These are phyloP conservation scores for Clitopilus hobsonii DNA, from an alignment of 768 basidiomycete species.

Conservation along the genomic window DNA sequence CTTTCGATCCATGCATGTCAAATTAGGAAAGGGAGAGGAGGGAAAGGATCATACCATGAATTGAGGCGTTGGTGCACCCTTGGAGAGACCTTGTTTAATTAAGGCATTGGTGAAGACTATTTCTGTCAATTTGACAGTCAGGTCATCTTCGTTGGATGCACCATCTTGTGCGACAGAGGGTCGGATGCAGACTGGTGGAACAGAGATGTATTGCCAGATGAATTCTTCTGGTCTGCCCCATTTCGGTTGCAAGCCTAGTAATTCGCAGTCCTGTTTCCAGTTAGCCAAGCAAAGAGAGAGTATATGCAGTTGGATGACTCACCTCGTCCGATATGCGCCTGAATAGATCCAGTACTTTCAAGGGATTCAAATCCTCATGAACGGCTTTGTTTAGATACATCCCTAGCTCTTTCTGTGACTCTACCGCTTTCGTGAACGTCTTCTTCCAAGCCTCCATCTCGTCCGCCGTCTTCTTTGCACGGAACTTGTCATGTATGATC, in stretches of 20 bases:
- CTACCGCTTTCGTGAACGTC: slow-evolving; percentile 76
- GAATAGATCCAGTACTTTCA: slow-evolving; percentile 92
- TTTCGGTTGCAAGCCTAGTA: slow-evolving; percentile 84
- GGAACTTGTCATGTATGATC: slow-evolving; percentile 97
- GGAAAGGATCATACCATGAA: slow-evolving; percentile 62
- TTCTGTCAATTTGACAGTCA: slow-evolving; percentile 96
- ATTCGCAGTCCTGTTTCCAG: slow-evolving; percentile 77
- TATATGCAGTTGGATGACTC: slow-evolving; percentile 6
- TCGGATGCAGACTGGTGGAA: slow-evolving; percentile 95
- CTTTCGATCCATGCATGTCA: slow-evolving; percentile 32
- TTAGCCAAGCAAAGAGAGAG: background rate
- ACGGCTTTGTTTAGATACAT: slow-evolving; percentile 83
- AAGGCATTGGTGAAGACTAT: slow-evolving; percentile 93
- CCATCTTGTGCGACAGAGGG: slow-evolving; percentile 98
- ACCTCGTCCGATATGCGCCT: slow-evolving; percentile 91
- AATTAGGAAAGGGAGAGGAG: background rate
- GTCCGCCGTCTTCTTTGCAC: slow-evolving; percentile 87
- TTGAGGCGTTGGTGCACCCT: slow-evolving; percentile 82
- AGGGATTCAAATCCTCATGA: slow-evolving; percentile 89
- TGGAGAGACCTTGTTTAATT: slow-evolving; percentile 84
- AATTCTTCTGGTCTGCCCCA: slow-evolving; percentile 95
- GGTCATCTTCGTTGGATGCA: slow-evolving; percentile 96
- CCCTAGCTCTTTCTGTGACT: slow-evolving; percentile 82
- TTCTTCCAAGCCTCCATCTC: slow-evolving; percentile 86
- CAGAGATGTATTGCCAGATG: slow-evolving; percentile 98